Evolutionary conservation across 257 asterid species (phyloP), one percentile per base, ranked within the genome.

Genomic region (Capsicum chinense): DNA sequence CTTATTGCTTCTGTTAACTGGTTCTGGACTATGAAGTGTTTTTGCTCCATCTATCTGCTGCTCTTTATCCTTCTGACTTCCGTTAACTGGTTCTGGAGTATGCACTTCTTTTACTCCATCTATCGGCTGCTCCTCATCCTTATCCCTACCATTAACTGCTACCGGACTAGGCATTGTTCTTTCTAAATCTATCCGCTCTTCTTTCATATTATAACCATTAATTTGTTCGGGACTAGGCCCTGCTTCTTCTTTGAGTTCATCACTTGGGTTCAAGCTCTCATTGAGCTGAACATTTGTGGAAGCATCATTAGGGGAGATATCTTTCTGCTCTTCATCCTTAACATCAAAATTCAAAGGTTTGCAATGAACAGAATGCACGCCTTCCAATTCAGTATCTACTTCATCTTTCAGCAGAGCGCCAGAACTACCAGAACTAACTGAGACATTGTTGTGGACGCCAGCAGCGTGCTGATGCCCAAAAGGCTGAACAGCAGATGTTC

Each of bases 321-420:
- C 87, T 82, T 63, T 88, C 63, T 78, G 86, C 73, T 83, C 93
- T 83, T 86, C 89, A 82, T 50, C 88, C 80, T 78, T 86, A 70
- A 79, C 89, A 86, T 83, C 88, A 26, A 82, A 83, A 79, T 64
- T 44, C 62, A 83, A 85, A 78, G 69, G 69, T 83, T 87, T 73
- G 56, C 47, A n/a, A 66, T 59, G 67, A 58, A 76, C 83, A 12
- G 86, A 83, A 52, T 84, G 92, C 62, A 79, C 67, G 80, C 79
- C 86, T 80, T 90, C 87, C 83, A 17, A 84, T 67, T 86, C 86
- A 1, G 33, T 35, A 56, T 26, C 68, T 82, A 69, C 84, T 37
- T 85, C 89, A 66, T 85, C 90, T 83, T 85, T 79, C 48, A 64
- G 68, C 84, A 82, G 68, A n/a, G 81, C 60, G 64, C 58, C 86